Base-by-base conservation (phyloP, 371 early-diverging fungal species). In the Mucor irregularis region DNA sequence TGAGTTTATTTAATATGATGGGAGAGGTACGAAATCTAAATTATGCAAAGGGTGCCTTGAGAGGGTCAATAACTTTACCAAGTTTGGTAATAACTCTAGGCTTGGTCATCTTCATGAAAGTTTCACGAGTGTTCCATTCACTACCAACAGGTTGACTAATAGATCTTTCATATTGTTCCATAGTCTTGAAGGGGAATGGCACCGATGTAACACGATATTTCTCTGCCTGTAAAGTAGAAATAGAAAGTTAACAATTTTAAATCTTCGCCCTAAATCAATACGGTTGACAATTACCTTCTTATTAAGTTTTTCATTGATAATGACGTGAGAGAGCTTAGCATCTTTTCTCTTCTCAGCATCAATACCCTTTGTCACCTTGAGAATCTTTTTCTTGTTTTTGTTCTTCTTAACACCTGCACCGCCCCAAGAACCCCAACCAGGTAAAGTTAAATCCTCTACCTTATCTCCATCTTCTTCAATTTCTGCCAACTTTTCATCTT, bases 371-470 rank as follows among this genome's bases (percentile, higher is more conserved):
- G 88, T 74, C 6, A 83, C 72, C 65, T 83, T 82, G 29, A 81
- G 58, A 21, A 88, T 69, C n/a, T 80, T 69, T 45, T 80, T 82
- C 74, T 80, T 86, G 62, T 81, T 85, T 71, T 83, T 68, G 28
- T 71, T 46, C 48, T 74, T 77, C 77, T 87, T 82, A 43, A 82
- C 65, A 21, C 83, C 83, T 33, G 89, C 67, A 22, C 98, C 98
- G 39, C 76, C 87, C 98, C 98, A 98, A 29, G 81, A 60, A 4
- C 96, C 97, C 94, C 98, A 98, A 51, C 98, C 98, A 19, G 98
- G 98, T 43, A 98, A 76, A 4, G 91, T 91, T 53, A 89, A 53
- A 62, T 94, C 93, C 52, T 85, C 83, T 16, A 84, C 86, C 69
- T 93, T 84, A 31, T 90, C 89, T 16, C 69, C 84, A 29, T 94